Evolutionary conservation across 345 rosid genomes (phyloP), one percentile per base, ranked within the genome.

Genomic region (Eucalyptus urophylla): DNA sequence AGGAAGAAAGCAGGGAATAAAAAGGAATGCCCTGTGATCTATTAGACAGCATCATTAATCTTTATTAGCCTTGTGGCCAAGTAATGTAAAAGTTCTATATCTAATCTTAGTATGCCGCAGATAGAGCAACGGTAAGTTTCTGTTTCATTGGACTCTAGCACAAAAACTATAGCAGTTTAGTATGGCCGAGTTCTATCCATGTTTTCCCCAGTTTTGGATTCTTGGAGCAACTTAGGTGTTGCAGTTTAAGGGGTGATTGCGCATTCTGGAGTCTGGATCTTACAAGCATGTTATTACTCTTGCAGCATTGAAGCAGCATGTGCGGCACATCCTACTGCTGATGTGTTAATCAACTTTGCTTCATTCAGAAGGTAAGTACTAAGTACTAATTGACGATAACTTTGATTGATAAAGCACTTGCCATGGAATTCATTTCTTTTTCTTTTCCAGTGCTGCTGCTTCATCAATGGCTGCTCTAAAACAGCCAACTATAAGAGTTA

Each of bases 391-490:
- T 80, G 29, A 45, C 43, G 8, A 24, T 67, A 24, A 47, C 53
- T 43, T n/a, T 87, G 80, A 56, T 53, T 87, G 76, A 69, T 90
- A 86, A 81, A 53, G 90, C 58, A 87, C 29, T 89, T 86, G 87
- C 86, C n/a, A 44, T 72, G 33, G 49, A 51, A 54, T 86, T 85
- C 43, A 67, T 47, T 45, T 86, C 88, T 33, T 15, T 72, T n/a
- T 90, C 76, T 80, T 87, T 90, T 90, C 89, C 93, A 97, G 99
- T 94, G 99, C 99, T 45, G 99, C 99, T 91, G 98, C 98, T 88
- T 97, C 99, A 37, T 97, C 99, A 89, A 92, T 97, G 98, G 92
- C 98, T 91, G 99, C 99, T 91, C 92, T 97, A 91, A 97, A 96
- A 89, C 99, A 97, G 91, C 98, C 99, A 88, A 97, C 99, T 89